A percentile compares a stretch with the other conserved stretches of the same genome.
phyloP scores from a whole-genome alignment of 192 early-diverging fungal genomes.

The Linnemannia schmuckeri region DNA sequence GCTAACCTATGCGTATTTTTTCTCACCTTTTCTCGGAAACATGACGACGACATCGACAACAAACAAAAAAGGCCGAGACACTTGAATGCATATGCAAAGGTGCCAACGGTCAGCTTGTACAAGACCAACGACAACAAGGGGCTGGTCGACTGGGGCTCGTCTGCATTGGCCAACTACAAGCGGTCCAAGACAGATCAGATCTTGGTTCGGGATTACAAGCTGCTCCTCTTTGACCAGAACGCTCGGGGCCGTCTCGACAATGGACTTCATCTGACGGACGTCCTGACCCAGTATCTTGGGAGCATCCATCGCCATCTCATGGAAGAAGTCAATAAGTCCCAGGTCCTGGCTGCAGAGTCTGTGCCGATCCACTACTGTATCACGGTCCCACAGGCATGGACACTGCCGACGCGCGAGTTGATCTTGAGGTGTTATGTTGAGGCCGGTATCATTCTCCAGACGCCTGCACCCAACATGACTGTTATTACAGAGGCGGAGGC shows the following conservation, averaged over 20 bases:
- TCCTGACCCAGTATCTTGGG: conserved; percentile 43
- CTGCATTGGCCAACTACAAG: conserved; percentile 41
- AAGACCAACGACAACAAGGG: conserved; percentile 44
- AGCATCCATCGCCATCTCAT: conserved; percentile 51
- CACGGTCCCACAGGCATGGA: conserved; percentile 55
- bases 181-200: conserved; percentile 41
- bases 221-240: conserved; percentile 46
- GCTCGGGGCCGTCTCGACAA: conserved; percentile 41
- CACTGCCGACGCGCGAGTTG: conserved; percentile 45
- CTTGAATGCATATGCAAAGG: conserved; percentile 52
- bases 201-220: conserved; percentile 45
- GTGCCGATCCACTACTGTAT: conserved; percentile 54
- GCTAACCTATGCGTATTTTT: not conserved
- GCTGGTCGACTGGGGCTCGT: conserved; percentile 51
- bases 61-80: conserved; percentile 39
- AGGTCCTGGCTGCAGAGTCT: conserved; percentile 49
- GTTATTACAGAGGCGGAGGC: conserved; percentile 67
- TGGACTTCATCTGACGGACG: conserved; percentile 50
- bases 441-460: conserved; percentile 45
- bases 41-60: not conserved
- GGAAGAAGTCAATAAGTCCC: conserved; percentile 55
- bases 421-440: conserved; percentile 51
- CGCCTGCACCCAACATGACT: conserved; percentile 52
- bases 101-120: conserved; percentile 53
- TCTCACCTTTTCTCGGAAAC: not conserved